Percentiles rank a stretch among this genome's conserved stretches.
These are phyloP conservation scores for Pseudocercospora eumusae DNA, from an alignment of 2,329 filamentous ascomycete species.

Conservation along the genomic window DNA sequence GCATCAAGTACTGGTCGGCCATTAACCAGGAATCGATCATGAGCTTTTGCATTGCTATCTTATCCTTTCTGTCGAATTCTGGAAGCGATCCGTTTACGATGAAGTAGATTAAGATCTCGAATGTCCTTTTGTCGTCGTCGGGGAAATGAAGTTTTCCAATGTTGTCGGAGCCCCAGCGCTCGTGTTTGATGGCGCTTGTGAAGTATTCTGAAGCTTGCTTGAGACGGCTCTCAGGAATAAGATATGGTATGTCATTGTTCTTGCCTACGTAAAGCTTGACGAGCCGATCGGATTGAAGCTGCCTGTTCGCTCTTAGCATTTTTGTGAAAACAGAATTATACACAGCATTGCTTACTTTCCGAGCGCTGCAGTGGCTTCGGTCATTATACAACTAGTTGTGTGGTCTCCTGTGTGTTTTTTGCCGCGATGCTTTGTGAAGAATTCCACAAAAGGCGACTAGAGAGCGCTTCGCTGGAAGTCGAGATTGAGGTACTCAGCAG, in stretches of 20 bases:
- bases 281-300: background rate
- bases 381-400: too few species aligned
- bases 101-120: constrained; percentile 17
- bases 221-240: background rate
- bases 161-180: background rate
- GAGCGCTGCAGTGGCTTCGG: too few species aligned
- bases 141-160: constrained; percentile 11
- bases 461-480: too few species aligned
- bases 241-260: background rate
- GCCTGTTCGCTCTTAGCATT: background rate
- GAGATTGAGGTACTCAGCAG: too few species aligned
- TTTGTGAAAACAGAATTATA: too few species aligned
- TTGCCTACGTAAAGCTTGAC: background rate
- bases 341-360: too few species aligned
- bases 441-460: too few species aligned
- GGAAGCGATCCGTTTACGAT: background rate
- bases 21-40: background rate
- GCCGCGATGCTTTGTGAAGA: too few species aligned
- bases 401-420: too few species aligned
- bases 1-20: background rate
- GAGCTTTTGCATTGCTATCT: background rate
- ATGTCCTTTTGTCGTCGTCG: constrained; percentile 11
- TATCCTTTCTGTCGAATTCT: too few species aligned
- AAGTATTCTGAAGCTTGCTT: constrained; percentile 9
- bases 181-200: constrained; percentile 11